phyloP scores from a whole-genome alignment of 139 green algal genomes.

The Axilococcus clingmanii region DNA sequence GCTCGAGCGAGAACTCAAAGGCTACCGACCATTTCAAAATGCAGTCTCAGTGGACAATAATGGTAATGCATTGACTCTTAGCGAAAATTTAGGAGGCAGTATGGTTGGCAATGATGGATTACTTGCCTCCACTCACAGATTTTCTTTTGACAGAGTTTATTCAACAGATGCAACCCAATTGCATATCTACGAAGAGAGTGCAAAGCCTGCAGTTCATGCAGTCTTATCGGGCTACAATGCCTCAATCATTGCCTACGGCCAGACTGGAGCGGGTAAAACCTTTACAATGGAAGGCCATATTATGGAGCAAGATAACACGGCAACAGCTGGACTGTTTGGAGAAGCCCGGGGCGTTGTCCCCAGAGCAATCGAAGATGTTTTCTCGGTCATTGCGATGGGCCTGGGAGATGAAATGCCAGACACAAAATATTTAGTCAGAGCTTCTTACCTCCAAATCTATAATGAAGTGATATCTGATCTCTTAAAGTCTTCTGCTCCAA shows the following conservation, averaged over 20 bases:
- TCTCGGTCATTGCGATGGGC: conserved; percentile 80
- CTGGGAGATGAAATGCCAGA: conserved; percentile 22
- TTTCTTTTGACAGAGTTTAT: conserved; percentile 91
- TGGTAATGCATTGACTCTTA: conserved; percentile 51
- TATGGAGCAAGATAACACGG: too few relatives aligned
- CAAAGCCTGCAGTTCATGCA: conserved; percentile 65
- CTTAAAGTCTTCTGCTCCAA: conserved; percentile 77
- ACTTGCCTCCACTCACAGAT: conserved; percentile 46
- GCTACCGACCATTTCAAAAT: conserved; percentile 46
- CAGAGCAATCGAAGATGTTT: conserved; percentile 89
- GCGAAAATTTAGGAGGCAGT: conserved; percentile 60
- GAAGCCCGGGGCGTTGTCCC: conserved; percentile 78
- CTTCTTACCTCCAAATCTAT: conserved; percentile 96
- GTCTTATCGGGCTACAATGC: conserved; percentile 81
- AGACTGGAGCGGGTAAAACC: conserved; percentile 80
- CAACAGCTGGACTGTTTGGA: conserved; percentile 54
- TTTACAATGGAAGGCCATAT: too few relatives aligned
- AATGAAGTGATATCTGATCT: conserved; percentile 95
- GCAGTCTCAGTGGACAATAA: conserved; percentile 52
- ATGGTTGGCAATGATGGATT: conserved; percentile 29
- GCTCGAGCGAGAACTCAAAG: conserved; percentile 57
- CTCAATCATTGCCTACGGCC: conserved; percentile 84
- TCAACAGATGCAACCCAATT: conserved; percentile 61
- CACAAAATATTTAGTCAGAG: conserved; percentile 89
- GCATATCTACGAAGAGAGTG: conserved; percentile 69